Evolutionary conservation across 2,329 filamentous ascomycete genomes (phyloP), one percentile per base, ranked within the genome.

Genomic region (Hypoxylon sp.): DNA sequence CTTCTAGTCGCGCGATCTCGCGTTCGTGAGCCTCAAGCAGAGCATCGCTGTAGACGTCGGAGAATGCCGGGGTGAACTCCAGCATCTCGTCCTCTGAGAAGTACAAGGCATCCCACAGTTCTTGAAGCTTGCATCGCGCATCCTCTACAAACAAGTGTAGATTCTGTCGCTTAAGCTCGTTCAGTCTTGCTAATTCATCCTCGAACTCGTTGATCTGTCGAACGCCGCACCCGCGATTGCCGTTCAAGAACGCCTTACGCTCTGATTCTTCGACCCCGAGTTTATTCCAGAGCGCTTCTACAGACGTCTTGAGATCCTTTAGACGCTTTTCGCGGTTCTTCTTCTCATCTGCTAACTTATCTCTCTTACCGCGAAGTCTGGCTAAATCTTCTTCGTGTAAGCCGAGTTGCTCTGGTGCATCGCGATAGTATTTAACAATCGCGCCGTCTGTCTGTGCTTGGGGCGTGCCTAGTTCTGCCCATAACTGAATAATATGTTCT

Each of bases 31-130:
- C 94, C 70, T 97, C 94, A 0, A 99, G 87, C 8, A 99, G 85
- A 3, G 96, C 96, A 77, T 99, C 96, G 73, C 93, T 97, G 80
- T 96, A 97, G 18, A 97, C 95, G 76, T 98, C 96, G 9, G 93
- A 97, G 77, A 98, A 98, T 42, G 94, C 96, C 0, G 96, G 96
- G 0, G 94, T 96, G 72, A 99, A 99, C 71, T 97, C 94, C 60
- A 98, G 87, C 94, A 98, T 98, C 80, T 99, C 96, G 74, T 99
- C 96, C 76, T 99, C 96, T 0, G 93, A 97, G 75, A 96, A 94
- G 81, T 96, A 98, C 1, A 99, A 82, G 0, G 88, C 85, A 76
- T 99, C 96, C 96, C 96, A 99, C 0, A 99, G 87, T 75, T 96
- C 94, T 78, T 98, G 95, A 9, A 99, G 85, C 76, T 92, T 93